phyloP scores from a whole-genome alignment of 495 filamentous ascomycete species.

The Platismatia glauca region DNA sequence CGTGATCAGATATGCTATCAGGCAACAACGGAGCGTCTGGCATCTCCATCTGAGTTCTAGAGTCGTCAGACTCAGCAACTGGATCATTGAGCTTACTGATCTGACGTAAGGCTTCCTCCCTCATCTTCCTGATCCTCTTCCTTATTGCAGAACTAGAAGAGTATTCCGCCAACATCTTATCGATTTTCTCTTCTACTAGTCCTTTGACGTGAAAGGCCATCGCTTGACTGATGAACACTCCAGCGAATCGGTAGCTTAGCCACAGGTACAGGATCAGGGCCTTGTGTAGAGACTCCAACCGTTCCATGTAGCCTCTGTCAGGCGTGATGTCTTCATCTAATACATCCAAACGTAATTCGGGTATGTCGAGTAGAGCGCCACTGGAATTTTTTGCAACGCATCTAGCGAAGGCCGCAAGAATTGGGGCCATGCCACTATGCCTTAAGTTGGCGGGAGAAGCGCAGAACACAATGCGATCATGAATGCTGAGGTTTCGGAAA shows the following conservation, averaged over 20 bases:
- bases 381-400: conserved; percentile 56
- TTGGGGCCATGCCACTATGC: conserved; percentile 28
- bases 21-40: conserved; percentile 3
- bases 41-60: not conserved
- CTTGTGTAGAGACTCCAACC: conserved; percentile 72
- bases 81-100: conserved; percentile 13
- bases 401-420: conserved; percentile 50
- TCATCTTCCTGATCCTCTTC: conserved; percentile 20
- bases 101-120: conserved; percentile 16
- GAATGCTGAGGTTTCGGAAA: conserved; percentile 51
- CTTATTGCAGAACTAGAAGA: conserved; percentile 42
- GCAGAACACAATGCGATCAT: conserved; percentile 68
- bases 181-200: conserved; percentile 70
- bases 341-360: conserved; percentile 53
- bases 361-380: conserved; percentile 59
- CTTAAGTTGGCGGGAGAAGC: conserved; percentile 49
- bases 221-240: conserved; percentile 68
- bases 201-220: conserved; percentile 74
- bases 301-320: conserved; percentile 45
- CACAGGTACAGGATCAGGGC: conserved; percentile 77
- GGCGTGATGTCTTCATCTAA: conserved; percentile 46
- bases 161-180: conserved; percentile 51
- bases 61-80: conserved; percentile 3
- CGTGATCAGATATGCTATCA: not conserved
- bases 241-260: conserved; percentile 63